Evolutionary conservation across 2,329 filamentous ascomycete genomes (phyloP), one percentile per base, ranked within the genome.

Genomic region (Phoma sp.): DNA sequence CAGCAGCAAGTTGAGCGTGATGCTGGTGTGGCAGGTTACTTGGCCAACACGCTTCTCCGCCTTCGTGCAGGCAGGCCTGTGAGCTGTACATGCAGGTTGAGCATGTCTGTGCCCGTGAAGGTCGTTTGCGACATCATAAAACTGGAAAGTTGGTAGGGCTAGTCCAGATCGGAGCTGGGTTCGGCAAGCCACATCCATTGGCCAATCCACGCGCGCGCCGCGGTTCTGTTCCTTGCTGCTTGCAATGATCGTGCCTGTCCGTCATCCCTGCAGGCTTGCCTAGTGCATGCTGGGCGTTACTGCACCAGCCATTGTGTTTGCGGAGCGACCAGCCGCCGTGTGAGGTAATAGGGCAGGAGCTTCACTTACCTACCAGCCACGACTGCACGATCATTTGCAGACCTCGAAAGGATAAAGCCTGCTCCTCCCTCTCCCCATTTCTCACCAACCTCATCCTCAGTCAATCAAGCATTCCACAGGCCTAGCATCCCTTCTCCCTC

Each of bases 91-190:
- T 61, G 58, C 61, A 64, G 47, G 47, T 39, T 27, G 36, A 36
- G 45, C 51, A 44, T 39, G 35, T 40, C 39, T 47, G 39, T 38
- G 35, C 11, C 23, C 27, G 39, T 27, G 13, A 37, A n/a, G 29
- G n/a, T 45, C 45, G 52, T 55, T 46, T 37, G 54, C 58, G 58
- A 59, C 58, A 66, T 64, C 60, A 64, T 62, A 63, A 58, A 52
- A 39, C 51, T 51, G 53, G 49, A 54, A 39, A 57, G 32, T 51
- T 44, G 42, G 42, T 33, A 35, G 13, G 8, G 36, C 58, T 43
- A 47, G 44, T 24, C 44, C 11, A 18, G 35, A 47, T 41, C 41
- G 36, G 25, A 14, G 41, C 50, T 60, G 52, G 41, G 14, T 14
- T 52, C 51, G 38, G 47, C 43, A 50, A 55, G 46, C 36, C 14